These are phyloP conservation scores for Eurotiales sp. DNA, from an alignment of 2,329 filamentous ascomycete genomes.

Conservation along the genomic window DNA sequence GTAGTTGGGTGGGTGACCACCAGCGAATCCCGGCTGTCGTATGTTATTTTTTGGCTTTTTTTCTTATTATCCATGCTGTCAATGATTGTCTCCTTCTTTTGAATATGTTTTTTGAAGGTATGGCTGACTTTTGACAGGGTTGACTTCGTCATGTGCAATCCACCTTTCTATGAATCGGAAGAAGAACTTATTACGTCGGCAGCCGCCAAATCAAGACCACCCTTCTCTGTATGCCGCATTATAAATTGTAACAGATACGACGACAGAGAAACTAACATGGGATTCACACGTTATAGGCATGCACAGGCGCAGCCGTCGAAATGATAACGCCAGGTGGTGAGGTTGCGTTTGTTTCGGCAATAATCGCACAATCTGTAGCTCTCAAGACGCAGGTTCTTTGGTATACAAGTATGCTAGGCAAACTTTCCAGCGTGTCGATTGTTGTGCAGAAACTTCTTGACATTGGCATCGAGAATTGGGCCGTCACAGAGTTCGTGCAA, in stretches of 20 bases:
- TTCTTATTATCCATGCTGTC: constrained; percentile 1
- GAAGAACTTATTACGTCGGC: constrained; percentile 66
- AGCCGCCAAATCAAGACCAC: constrained; percentile 61
- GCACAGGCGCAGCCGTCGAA: constrained; percentile 73
- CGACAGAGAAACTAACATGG: neutral
- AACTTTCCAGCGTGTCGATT: constrained; percentile 64
- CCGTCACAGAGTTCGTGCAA: constrained; percentile 74
- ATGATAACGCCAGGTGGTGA: constrained; percentile 85
- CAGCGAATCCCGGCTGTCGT: constrained; percentile 46
- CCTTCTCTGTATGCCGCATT: constrained; percentile 56
- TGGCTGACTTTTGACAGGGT: constrained; percentile 33
- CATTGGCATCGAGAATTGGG: constrained; percentile 68
- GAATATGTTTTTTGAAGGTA: neutral
- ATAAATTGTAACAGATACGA: neutral
- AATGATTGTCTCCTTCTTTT: neutral
- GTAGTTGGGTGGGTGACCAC: constrained; percentile 49
- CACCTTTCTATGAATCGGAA: constrained; percentile 82
- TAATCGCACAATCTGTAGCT: constrained; percentile 65
- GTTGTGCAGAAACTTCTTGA: constrained; percentile 58
- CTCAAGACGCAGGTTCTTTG: constrained; percentile 65
- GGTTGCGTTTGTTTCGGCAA: constrained; percentile 65
- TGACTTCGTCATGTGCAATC: constrained; percentile 90
- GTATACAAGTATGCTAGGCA: constrained; percentile 91
- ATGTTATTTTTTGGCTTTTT: constrained; percentile 29
- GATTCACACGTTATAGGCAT: constrained; percentile 34